A percentile compares a stretch with the other conserved stretches of the same genome.
Evolutionary conservation across 1,284 basidiomycete species (phyloP).

Genomic region (Naganishia cerealis): DNA sequence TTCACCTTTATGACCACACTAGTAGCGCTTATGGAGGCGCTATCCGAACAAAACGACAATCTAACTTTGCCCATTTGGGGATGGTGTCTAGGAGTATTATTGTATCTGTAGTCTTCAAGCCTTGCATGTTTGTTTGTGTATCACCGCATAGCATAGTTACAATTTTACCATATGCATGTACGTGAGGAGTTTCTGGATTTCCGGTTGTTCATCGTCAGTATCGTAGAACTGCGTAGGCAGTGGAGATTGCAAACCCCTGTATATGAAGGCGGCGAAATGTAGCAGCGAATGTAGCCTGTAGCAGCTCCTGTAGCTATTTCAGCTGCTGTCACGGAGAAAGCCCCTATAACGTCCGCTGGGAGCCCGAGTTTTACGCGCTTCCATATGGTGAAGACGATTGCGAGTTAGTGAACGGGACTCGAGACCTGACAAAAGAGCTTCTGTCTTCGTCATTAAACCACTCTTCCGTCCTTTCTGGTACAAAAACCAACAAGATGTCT

Average conservation of each 20-base stretch:
- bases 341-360: neutral
- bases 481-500: constrained; percentile 27
- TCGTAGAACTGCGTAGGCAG: no score
- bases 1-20: constrained; percentile 59
- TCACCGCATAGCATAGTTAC: neutral
- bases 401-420: constrained; percentile 6
- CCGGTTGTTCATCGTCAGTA: no score
- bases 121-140: neutral
- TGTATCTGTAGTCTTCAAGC: constrained; percentile 21
- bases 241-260: no score
- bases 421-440: constrained; percentile 12
- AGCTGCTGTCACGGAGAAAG: neutral
- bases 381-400: constrained; percentile 5
- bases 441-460: neutral
- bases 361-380: neutral
- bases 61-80: constrained; percentile 83
- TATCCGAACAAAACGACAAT: constrained; percentile 92
- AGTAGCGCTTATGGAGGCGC: constrained; percentile 75
- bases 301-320: neutral
- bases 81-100: constrained; percentile 60
- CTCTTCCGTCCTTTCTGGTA: neutral
- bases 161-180: neutral
- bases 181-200: no score
- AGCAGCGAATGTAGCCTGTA: no score
- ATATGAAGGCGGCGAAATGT: no score